A percentile compares a stretch with the other conserved stretches of the same genome.
phyloP scores from a whole-genome alignment of 2,329 filamentous ascomycete species.

The Diaporthe sp. region DNA sequence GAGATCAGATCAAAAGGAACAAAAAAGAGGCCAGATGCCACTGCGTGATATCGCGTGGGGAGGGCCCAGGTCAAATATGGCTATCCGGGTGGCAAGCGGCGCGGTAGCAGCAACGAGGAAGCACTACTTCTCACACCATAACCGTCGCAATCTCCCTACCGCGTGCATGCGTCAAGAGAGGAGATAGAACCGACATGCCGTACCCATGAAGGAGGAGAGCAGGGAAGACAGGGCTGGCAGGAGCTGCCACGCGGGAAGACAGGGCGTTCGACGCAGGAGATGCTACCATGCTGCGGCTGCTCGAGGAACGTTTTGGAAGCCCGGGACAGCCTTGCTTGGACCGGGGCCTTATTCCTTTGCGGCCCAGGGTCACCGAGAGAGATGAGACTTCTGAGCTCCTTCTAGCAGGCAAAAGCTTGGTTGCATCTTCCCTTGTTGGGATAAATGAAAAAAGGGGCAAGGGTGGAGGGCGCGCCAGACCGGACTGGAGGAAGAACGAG shows the following conservation, averaged over 20 bases:
- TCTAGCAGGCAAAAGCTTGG: conserved; percentile 23
- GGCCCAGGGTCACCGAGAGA: neutral
- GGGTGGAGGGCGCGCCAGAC: conserved; percentile 5
- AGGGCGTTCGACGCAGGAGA: conserved; percentile 8
- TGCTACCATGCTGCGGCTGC: conserved; percentile 23
- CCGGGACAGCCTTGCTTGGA: conserved; percentile 19
- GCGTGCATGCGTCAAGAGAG: neutral
- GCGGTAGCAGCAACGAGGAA: neutral
- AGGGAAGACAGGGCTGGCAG: neutral
- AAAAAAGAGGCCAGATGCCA: neutral
- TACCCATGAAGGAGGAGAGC: neutral
- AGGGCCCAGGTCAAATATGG: conserved; percentile 23
- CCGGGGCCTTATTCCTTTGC: conserved; percentile 14
- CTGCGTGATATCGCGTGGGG: conserved; percentile 1
- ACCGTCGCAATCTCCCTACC: conserved; percentile 7
- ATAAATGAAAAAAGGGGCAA: conserved; percentile 26
- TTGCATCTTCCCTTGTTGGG: conserved; percentile 14
- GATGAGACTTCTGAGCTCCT: conserved; percentile 1
- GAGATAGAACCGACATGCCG: neutral
- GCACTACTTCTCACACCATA: conserved; percentile 26
- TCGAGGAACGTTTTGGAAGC: conserved; percentile 14
- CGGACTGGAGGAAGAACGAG: conserved; percentile 4
- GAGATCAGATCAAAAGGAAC: neutral
- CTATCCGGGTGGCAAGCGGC: neutral
- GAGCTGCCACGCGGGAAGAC: conserved; percentile 18